Conservation (phyloP, 495 filamentous ascomycete genomes). For the Neurospora hispaniola region DNA sequence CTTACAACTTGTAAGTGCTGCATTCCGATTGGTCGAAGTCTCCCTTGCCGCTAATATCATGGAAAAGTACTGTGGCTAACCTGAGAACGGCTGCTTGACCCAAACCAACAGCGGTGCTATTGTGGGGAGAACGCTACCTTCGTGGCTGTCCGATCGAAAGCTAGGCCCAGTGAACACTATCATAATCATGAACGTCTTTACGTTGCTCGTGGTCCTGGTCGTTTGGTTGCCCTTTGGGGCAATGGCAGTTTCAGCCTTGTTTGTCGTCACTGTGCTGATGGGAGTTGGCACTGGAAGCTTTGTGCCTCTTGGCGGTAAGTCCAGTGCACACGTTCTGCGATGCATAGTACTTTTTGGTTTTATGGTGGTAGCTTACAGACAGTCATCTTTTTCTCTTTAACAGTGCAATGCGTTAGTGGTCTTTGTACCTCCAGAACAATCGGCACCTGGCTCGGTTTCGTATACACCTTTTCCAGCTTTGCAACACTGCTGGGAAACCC, state of each 20-base stretch:
- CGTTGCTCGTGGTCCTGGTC: slow-evolving; percentile 10
- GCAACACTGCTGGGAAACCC: slow-evolving; percentile 20
- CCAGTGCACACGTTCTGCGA: neutral
- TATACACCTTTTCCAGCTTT: slow-evolving; percentile 17
- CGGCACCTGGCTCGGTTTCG: slow-evolving; percentile 19
- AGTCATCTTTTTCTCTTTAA: neutral
- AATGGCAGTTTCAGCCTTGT: slow-evolving; percentile 8
- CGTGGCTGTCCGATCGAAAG: slow-evolving; percentile 15
- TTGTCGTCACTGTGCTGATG: slow-evolving; percentile 14
- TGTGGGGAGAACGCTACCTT: slow-evolving; percentile 16
- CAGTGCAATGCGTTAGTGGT: slow-evolving; percentile 20
- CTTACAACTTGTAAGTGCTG: slow-evolving; percentile 22
- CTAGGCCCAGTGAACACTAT: slow-evolving; percentile 20
- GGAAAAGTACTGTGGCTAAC: neutral
- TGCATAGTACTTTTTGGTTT: neutral
- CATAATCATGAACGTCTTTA: slow-evolving; percentile 18
- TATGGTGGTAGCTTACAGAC: neutral
- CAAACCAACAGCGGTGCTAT: slow-evolving; percentile 15
- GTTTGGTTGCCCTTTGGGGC: slow-evolving; percentile 20
- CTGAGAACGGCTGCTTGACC: neutral
- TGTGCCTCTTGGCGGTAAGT: slow-evolving; percentile 20
- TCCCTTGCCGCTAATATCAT: neutral
- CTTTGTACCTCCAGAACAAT: slow-evolving; percentile 13
- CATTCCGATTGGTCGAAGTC: neutral
- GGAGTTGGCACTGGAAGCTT: slow-evolving; percentile 21